These are phyloP conservation scores for Aspergillus oerlinghausenensis DNA, from an alignment of 2,329 filamentous ascomycete species.

Conservation along the genomic window DNA sequence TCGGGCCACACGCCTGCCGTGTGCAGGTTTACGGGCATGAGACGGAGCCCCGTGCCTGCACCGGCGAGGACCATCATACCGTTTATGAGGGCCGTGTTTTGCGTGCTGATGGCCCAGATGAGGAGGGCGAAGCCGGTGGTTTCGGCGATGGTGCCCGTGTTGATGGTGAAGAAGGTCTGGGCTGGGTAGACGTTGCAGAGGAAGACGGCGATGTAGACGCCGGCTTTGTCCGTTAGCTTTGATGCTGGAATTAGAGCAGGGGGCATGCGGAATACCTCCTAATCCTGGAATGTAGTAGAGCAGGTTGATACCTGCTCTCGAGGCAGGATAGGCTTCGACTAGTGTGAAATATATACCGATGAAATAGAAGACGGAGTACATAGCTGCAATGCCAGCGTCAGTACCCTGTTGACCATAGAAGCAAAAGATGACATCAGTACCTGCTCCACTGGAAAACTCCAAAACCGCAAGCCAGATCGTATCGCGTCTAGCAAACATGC, in stretches of 20 bases:
- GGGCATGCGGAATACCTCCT: constrained; percentile 40
- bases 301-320: constrained; percentile 53
- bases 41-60: constrained; percentile 58
- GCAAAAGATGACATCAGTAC: constrained; percentile 20
- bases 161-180: constrained; percentile 57
- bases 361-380: constrained; percentile 61
- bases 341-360: constrained; percentile 64
- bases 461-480: constrained; percentile 58
- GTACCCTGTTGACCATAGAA: constrained; percentile 32
- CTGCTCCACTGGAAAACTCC: constrained; percentile 56
- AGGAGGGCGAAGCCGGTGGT: constrained; percentile 56
- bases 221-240: constrained; percentile 31
- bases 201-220: constrained; percentile 55
- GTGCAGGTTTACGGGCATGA: constrained; percentile 62
- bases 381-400: constrained; percentile 14
- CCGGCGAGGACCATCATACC: constrained; percentile 64
- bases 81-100: constrained; percentile 51
- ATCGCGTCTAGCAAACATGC: constrained; percentile 54
- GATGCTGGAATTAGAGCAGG: background rate
- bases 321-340: constrained; percentile 51
- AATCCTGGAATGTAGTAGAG: constrained; percentile 63
- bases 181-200: constrained; percentile 58
- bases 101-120: constrained; percentile 51
- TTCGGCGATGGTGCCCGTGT: constrained; percentile 54
- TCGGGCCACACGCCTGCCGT: constrained; percentile 58